Percentiles rank a stretch among this genome's conserved stretches.
Conservation (phyloP, 495 filamentous ascomycete species). For the Neurospora sublineolata region DNA sequence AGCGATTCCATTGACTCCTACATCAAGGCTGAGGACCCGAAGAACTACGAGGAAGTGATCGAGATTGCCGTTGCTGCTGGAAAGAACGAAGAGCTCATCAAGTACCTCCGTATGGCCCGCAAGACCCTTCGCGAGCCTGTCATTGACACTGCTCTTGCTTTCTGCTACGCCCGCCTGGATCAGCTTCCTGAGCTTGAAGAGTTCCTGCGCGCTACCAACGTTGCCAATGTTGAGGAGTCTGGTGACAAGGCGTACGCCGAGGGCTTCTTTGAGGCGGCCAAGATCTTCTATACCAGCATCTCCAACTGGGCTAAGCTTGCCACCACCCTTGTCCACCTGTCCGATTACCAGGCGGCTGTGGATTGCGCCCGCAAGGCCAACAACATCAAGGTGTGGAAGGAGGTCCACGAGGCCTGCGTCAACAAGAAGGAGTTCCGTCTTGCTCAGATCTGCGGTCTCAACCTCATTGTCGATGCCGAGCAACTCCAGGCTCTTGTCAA, state of each 20-base stretch:
- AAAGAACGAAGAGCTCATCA: conserved; percentile 96
- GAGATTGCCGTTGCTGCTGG: conserved; percentile 91
- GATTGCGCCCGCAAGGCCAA: conserved; percentile 98
- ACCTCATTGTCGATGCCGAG: conserved; percentile 96
- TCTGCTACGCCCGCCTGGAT: conserved; percentile 83
- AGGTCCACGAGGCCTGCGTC: conserved; percentile 95
- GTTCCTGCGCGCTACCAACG: conserved; percentile 88
- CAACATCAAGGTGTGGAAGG: conserved; percentile 99
- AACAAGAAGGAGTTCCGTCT: conserved; percentile 98
- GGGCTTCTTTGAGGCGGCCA: conserved; percentile 89
- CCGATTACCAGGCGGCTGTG: conserved; percentile 95
- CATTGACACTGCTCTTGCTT: conserved; percentile 88
- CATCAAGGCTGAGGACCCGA: conserved; percentile 85
- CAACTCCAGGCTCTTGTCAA: conserved; percentile 86
- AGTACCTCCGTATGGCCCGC: conserved; percentile 92
- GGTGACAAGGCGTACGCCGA: conserved; percentile 97
- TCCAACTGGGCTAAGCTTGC: conserved; percentile 99
- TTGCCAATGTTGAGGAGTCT: conserved; percentile 87
- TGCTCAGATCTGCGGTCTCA: conserved; percentile 97
- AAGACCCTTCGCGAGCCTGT: conserved; percentile 90
- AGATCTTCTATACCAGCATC: conserved; percentile 97
- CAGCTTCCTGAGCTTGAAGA: conserved; percentile 91
- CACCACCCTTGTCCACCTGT: conserved; percentile 88
- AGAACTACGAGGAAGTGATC: conserved; percentile 91
- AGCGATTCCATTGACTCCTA: conserved; percentile 93